Base-by-base conservation (phyloP, 2,329 filamentous ascomycete genomes). In the Neocatenulostroma microsporum region DNA sequence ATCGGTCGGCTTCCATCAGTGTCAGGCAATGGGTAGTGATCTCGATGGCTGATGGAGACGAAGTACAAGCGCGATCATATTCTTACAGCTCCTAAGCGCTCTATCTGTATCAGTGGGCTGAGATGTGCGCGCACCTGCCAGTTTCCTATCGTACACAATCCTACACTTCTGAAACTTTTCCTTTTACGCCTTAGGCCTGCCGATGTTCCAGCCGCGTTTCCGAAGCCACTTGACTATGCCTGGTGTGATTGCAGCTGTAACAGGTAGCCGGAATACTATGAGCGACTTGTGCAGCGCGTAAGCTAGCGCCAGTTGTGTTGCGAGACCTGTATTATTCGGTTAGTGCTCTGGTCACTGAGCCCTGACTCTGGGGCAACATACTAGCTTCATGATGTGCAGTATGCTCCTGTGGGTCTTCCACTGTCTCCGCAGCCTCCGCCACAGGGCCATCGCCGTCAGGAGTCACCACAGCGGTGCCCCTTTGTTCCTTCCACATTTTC, bases 221-320 rank as follows among this genome's bases (percentile, higher is more conserved):
- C 89, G 72, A 19, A 98, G 68, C 10, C 79, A 76, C 63, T 86
- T 93, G 54, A 95, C 91, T n/a, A 96, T 80, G 63, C 93, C 95
- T 2, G 91, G 91, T 7, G 85, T 87, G 21, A 96, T 72, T 3
- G 87, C 89, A 10, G 85, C 87, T 1, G 91, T 91, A 46, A 96
- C 66, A 7, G 91, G 91, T 8, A 98, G 86, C n/a, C 91, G 78
- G 48, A 96, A 62, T 62, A 98, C 94, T 54, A 98, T 95, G 62
- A 96, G 86, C 51, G 84, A 93, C 67, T 98, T 98, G 71, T 98
- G 91, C 40, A 98, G 85, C 19, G 89, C 89, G 57, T 98, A 98
- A 10, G 91, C 91, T 32, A 98, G 73, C 12, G 85, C 87, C 20
- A 98, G 69, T 58, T 95, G 87, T 7, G 91, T 96, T 76, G 77